A percentile compares a stretch with the other conserved stretches of the same genome.
Evolutionary conservation across 768 basidiomycete genomes (phyloP).

Genomic region (Botryobasidium botryosum): DNA sequence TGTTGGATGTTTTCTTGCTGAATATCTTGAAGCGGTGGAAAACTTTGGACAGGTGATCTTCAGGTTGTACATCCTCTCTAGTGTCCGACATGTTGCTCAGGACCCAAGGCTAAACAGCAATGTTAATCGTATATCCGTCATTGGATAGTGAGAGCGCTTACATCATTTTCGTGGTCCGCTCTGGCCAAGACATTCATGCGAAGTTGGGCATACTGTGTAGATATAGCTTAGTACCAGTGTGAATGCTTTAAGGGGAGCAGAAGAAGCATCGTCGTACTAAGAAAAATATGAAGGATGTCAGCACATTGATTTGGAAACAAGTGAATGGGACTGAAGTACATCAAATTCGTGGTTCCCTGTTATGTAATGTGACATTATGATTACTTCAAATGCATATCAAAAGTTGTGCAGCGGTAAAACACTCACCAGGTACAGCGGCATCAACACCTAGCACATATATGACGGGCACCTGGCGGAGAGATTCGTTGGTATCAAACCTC

Average conservation of each 20-base stretch:
- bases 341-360: constrained; percentile 89
- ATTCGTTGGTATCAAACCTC: neutral
- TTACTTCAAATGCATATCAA: neutral
- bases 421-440: constrained; percentile 49
- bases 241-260: constrained; percentile 39
- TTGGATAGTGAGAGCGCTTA: constrained; percentile 47
- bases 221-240: constrained; percentile 34
- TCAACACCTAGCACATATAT: constrained; percentile 62
- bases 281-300: constrained; percentile 30
- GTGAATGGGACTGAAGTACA: constrained; percentile 7
- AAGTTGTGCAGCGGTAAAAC: neutral
- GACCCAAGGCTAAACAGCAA: constrained; percentile 54
- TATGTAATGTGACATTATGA: neutral
- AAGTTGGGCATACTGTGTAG: constrained; percentile 60
- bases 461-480: too few relatives aligned
- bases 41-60: constrained; percentile 42
- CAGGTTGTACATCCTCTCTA: constrained; percentile 45
- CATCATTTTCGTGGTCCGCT: constrained; percentile 33
- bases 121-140: neutral
- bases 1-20: too few relatives aligned
- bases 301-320: constrained; percentile 2
- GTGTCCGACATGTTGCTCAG: constrained; percentile 67
- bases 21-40: too few relatives aligned
- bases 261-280: too few relatives aligned
- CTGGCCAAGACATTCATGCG: constrained; percentile 21